Evolutionary conservation across 1,284 basidiomycete species (phyloP).

Genomic region (Leccinum griseonigrum): DNA sequence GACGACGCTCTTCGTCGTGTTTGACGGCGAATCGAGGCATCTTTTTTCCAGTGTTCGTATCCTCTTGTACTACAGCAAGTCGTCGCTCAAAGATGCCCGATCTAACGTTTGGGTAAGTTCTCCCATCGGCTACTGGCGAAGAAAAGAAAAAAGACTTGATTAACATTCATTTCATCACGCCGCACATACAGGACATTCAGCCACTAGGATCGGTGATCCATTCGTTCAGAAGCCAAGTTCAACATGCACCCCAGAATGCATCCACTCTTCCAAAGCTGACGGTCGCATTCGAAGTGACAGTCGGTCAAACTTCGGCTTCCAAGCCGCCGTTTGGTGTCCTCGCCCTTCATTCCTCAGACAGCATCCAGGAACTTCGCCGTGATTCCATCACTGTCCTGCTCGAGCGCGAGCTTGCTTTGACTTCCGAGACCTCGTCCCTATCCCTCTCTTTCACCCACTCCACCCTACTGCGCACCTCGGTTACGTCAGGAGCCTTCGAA

Average conservation of each 20-base stretch:
- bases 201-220: constrained; percentile 15
- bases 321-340: constrained; percentile 9
- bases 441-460: constrained; percentile 27
- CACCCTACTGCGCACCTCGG: constrained; percentile 18
- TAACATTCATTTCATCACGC: background rate
- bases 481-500: constrained; percentile 2
- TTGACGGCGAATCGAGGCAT: constrained; percentile 21
- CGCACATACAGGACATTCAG: constrained; percentile 17
- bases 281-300: constrained; percentile 21
- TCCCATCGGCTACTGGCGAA: background rate
- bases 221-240: constrained; percentile 6
- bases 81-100: constrained; percentile 7
- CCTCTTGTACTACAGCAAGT: constrained; percentile 14
- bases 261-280: constrained; percentile 21
- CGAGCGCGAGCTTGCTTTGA: constrained; percentile 20
- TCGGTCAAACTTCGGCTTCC: background rate
- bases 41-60: constrained; percentile 23
- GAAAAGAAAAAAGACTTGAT: background rate
- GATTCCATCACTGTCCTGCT: constrained; percentile 14
- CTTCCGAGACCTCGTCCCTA: constrained; percentile 19
- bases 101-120: constrained; percentile 22
- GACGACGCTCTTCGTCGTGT: constrained; percentile 24
- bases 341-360: constrained; percentile 14
- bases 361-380: constrained; percentile 2
- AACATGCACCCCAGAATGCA: constrained; percentile 11